Percentiles rank a stretch among this genome's conserved stretches.
These are phyloP conservation scores for Sambucus nigra DNA, from an alignment of 129 eudicot genomes.

Conservation along the genomic window DNA sequence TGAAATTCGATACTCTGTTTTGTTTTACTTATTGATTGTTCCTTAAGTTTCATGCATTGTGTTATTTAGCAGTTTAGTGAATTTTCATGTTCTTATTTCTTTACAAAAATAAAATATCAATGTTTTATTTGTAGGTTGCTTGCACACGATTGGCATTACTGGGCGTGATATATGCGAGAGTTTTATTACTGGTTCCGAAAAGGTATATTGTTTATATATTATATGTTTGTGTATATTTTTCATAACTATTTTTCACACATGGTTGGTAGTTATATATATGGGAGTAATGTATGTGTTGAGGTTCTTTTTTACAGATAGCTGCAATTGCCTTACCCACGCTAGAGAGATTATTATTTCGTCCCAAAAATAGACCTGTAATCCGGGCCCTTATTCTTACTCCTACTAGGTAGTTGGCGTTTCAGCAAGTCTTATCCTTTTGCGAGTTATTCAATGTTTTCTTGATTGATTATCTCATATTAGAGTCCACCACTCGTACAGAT, in stretches of 20 bases:
- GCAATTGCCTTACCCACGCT: constrained; percentile 91
- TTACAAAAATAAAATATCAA: too few relatives aligned
- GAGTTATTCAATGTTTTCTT: neutral
- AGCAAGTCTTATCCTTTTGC: constrained; percentile 39
- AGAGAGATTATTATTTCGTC: constrained; percentile 79
- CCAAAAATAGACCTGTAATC: constrained; percentile 82
- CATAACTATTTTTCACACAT: neutral
- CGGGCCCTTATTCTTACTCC: constrained; percentile 96
- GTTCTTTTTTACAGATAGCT: constrained; percentile 56
- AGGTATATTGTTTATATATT: constrained; percentile 36
- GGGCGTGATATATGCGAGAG: constrained; percentile 98
- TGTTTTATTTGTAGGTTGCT: constrained; percentile 96
- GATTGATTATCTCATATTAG: too few relatives aligned
- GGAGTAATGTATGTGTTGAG: neutral
- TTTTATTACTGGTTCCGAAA: constrained; percentile 92
- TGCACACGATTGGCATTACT: constrained; percentile 83
- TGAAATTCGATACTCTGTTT: neutral
- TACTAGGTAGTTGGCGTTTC: constrained; percentile 93
- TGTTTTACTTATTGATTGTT: neutral
- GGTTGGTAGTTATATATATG: constrained; percentile 4
- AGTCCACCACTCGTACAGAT: too few relatives aligned
- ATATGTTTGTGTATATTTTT: neutral
- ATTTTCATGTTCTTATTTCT: neutral
- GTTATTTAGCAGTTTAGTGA: constrained; percentile 3
- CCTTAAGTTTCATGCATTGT: neutral